Evolutionary conservation across 2,329 filamentous ascomycete species (phyloP), one percentile per base, ranked within the genome.

Genomic region (Tolypocladium ovalisporum): DNA sequence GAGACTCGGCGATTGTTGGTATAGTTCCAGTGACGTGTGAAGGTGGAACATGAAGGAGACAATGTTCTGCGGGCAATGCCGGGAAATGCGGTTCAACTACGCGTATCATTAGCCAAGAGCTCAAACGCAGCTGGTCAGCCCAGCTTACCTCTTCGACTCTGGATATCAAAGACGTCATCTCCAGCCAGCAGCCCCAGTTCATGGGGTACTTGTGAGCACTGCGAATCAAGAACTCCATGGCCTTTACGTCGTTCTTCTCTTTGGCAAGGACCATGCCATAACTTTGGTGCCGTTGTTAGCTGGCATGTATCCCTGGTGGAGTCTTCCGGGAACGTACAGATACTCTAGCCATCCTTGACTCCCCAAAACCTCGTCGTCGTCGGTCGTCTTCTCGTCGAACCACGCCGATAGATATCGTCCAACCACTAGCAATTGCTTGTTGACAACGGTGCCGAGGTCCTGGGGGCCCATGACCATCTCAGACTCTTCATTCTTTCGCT

Each of bases 171-270:
- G 86, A 86, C 4, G 89, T 89, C 70, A 99, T 83, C 73, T 99
- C 94, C 58, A 94, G 81, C 94, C 94, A 99, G 60, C 91, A 92
- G 9, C 91, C 90, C 94, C 94, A 99, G 68, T 97, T 96, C 82
- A 92, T 96, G 1, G 91, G 89, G 66, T 91, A 96, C 44, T 90
- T 76, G 69, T 95, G 89, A 12, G 97, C 89, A 67, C 92, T 96
- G 61, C 85, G 82, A 55, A 97, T 78, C n/a, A 99, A 79, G 80
- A 89, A 96, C 61, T 88, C 84, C 71, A 93, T 86, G 1, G 94
- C 94, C 59, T 88, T 81, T 51, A 86, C 81, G 63, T 96, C 91
- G 65, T 94, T 97, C 72, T 96, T 96, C 60, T 92, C 88, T 71
- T 92, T 96, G 39, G 90, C 83, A 22, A 97, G 78, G 17, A 97